A percentile compares a stretch with the other conserved stretches of the same genome.
phyloP scores from a whole-genome alignment of 176 grass and related monocot genomes.

The Eleusine indica region DNA sequence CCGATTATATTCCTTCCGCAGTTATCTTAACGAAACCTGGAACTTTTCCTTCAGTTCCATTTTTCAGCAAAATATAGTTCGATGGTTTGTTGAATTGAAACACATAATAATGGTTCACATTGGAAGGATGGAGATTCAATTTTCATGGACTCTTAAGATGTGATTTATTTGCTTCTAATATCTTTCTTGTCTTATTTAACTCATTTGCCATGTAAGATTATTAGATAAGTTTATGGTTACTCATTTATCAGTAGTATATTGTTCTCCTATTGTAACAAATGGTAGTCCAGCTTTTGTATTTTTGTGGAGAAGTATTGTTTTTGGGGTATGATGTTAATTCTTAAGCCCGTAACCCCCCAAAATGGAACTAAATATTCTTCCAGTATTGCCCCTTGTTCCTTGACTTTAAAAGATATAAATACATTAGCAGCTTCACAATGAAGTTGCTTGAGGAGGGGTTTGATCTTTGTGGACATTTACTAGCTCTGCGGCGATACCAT shows the following conservation, averaged over 20 bases:
- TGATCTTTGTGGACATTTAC: slow-evolving; percentile 79
- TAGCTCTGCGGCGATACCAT: slow-evolving; percentile 82
- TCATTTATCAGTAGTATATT: slow-evolving; percentile 15
- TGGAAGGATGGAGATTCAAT: background rate
- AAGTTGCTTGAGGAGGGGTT: slow-evolving; percentile 97
- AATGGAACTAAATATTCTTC: slow-evolving; percentile 6
- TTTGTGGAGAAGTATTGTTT: slow-evolving; percentile 2
- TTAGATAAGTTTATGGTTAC: slow-evolving; percentile 17
- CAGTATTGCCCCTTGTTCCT: slow-evolving; percentile 15
- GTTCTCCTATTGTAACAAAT: slow-evolving; percentile 24
- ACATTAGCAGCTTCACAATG: slow-evolving; percentile 94
- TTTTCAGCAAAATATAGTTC: background rate
- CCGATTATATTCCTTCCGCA: background rate
- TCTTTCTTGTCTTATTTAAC: slow-evolving; percentile 25
- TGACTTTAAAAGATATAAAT: slow-evolving; percentile 87
- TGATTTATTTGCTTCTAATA: slow-evolving; percentile 3
- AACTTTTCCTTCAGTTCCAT: background rate
- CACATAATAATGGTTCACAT: background rate
- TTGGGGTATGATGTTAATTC: slow-evolving; percentile 3
- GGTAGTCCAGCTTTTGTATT: slow-evolving; percentile 1
- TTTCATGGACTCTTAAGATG: slow-evolving; percentile 18
- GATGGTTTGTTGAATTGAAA: slow-evolving; percentile 10
- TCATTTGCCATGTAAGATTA: background rate
- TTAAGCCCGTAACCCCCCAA: background rate
- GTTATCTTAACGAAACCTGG: background rate